phyloP scores from a whole-genome alignment of 257 asterid genomes.

The Leptodermis oblonga region DNA sequence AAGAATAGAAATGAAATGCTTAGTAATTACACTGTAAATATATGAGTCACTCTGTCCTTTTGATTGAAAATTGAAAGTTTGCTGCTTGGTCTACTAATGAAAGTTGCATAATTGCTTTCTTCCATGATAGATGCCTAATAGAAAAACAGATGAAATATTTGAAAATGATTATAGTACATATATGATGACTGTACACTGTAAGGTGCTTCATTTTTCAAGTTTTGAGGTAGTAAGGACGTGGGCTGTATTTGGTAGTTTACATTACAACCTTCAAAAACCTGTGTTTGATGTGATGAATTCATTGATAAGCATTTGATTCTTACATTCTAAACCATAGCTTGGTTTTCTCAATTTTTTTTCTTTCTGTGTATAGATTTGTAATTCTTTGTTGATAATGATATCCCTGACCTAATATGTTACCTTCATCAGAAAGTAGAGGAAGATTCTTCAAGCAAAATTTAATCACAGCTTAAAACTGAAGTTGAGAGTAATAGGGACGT shows the following conservation, averaged over 20 bases:
- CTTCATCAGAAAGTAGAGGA: slow-evolving; percentile 48
- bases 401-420: slow-evolving; percentile 19
- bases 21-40: not conserved
- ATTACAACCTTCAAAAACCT: not conserved
- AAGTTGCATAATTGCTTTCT: not conserved
- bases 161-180: not conserved
- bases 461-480: slow-evolving; percentile 97
- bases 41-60: not conserved
- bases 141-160: not conserved
- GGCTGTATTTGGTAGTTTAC: not conserved
- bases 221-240: not conserved
- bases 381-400: not conserved
- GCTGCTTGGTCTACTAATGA: not conserved
- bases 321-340: not conserved
- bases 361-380: not conserved
- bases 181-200: not conserved
- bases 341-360: not conserved
- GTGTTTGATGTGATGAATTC: not conserved
- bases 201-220: not conserved
- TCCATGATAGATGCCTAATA: not conserved
- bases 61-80: not conserved
- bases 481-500: too few relatives aligned
- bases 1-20: not conserved
- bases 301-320: not conserved
- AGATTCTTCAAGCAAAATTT: slow-evolving; percentile 65